These are phyloP conservation scores for Xylariaceae sp. DNA, from an alignment of 2,329 filamentous ascomycete genomes.

Conservation along the genomic window DNA sequence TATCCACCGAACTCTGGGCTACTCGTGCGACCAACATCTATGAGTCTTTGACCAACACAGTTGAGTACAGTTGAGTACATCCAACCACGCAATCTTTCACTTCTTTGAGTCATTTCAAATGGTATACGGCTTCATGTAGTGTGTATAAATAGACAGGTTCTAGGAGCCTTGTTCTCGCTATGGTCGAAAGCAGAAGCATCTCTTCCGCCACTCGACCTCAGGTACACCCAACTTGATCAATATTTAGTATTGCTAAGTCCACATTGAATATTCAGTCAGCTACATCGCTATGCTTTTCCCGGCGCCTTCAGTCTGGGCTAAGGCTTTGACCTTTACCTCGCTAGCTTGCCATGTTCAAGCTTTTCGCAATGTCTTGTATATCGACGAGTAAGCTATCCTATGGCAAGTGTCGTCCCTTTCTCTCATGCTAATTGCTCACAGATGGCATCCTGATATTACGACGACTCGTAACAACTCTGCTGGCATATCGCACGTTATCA, in stretches of 20 bases:
- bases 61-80: too few relatives aligned
- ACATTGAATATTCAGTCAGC: not conserved
- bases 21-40: not conserved
- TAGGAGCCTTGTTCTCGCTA: not conserved
- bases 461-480: not conserved
- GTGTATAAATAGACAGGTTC: too few relatives aligned
- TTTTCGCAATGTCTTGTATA: constrained; percentile 15
- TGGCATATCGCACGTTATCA: constrained; percentile 13
- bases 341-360: not conserved
- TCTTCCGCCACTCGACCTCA: too few relatives aligned
- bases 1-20: not conserved
- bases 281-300: not conserved
- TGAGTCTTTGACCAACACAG: not conserved
- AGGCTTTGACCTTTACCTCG: not conserved
- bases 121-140: too few relatives aligned
- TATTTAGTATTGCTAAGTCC: not conserved
- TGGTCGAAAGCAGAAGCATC: not conserved
- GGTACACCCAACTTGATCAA: not conserved
- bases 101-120: not conserved
- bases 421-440: not conserved
- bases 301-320: not conserved
- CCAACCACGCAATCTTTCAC: not conserved
- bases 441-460: constrained; percentile 4
- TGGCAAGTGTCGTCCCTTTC: not conserved
- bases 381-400: constrained; percentile 8